Base-by-base conservation (phyloP, 257 asterid species). In the Prunella vulgaris region DNA sequence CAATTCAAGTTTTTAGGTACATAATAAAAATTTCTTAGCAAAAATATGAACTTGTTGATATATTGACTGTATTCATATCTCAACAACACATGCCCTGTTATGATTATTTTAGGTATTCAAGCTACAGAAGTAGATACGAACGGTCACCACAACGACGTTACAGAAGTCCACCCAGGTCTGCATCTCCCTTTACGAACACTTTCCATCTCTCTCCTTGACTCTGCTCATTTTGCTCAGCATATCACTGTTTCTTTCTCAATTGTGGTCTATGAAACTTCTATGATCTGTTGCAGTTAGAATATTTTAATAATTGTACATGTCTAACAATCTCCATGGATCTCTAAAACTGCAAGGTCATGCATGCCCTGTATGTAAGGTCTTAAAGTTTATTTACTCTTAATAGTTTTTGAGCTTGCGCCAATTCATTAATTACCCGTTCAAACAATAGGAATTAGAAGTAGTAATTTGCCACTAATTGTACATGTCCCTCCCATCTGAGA, bases 131-230 rank as follows among this genome's bases (percentile, higher is more conserved):
- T 68, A 75, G 79, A 76, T 83, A 81, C 57, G 89, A 87, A 10
- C 86, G 86, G 57, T 83, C 99, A 42, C 94, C 96, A 46, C 89
- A 62, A 68, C 73, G 89, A 49, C 88, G 73, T 44, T 80, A 84
- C 84, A 85, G 97, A 81, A 91, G 86, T 77, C 97, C 99, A 12
- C 92, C 93, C 56, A 94, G 99, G 99, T 94, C 58, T 67, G 40
- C 54, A 40, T 60, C 71, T 52, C 10, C 79, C 40, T 21, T 15
- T 38, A 57, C 53, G 25, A 64, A 38, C 57, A 4, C 24, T 15
- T 9, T 8, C 60, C 10, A 24, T n/a, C 5, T n/a, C 46, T 8
- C 22, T n/a, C 17, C 20, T 10, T 25, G 18, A 56, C 60, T n/a
- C 20, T 33, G 51, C 62, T 28, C 3, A 27, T 32, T n/a, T 15